Evolutionary conservation across 371 early-diverging fungal species (phyloP), one percentile per base, ranked within the genome.

Genomic region (Fennellomyces sp.): DNA sequence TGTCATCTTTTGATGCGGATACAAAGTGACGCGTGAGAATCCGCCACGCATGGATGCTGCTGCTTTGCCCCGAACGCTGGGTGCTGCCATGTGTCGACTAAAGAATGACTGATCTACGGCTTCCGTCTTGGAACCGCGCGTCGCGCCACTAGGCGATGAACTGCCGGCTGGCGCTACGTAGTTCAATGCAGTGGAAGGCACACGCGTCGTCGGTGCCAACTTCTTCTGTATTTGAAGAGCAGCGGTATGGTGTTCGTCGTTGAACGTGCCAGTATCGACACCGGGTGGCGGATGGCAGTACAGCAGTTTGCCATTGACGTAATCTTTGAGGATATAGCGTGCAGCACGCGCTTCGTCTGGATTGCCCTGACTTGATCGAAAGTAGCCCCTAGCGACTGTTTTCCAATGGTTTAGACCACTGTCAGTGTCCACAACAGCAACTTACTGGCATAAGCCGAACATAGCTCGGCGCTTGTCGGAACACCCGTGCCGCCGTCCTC

Each of bases 341-440:
- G 99, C 97, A 3, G 98, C 97, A 35, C 98, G 89, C 2, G 98
- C 86, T 77, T 97, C 97, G 78, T 99, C 99, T 29, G 97, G 97
- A 73, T 95, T 95, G 68, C 99, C 99, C 72, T 96, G 95, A 64
- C 90, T 88, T 13, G 93, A 84, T 69, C 91, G 88, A 57, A 91
- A 90, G 68, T 90, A 93, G 30, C 99, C 99, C 69, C 99, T 82
- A 5, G 95, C 93, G 42, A 91, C 92, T 84, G 60, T 21, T n/a
- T n/a, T n/a, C n/a, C n/a, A n/a, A n/a, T 47, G 35, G 56, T 25
- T 27, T 15, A 61, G 12, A 36, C 0, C 21, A 33, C 4, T 41
- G 2, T n/a, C 39, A 6, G 5, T 39, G 4, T 10, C 17, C 5
- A 10, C 39, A 45, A 45, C 27, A 23, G 23, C 19, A 45, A 70